A percentile compares a stretch with the other conserved stretches of the same genome.
Conservation (phyloP, 1,284 basidiomycete genomes). For the Erythrobasidium hasegawianum region DNA sequence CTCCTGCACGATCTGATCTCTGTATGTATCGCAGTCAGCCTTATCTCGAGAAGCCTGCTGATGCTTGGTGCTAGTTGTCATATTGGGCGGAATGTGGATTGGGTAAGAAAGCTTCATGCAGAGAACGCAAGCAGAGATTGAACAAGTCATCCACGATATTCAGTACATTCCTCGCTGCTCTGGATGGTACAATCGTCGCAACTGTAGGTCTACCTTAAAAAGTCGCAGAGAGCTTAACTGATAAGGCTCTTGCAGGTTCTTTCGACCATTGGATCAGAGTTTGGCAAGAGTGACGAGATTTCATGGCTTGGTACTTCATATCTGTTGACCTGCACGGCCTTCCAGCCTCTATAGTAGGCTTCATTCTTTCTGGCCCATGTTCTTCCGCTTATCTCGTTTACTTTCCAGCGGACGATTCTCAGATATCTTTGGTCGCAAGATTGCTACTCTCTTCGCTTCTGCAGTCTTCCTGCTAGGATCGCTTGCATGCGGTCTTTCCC, state of each 20-base stretch:
- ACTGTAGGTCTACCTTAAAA: slow-evolving; percentile 21
- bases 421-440: slow-evolving; percentile 42
- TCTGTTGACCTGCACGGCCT: slow-evolving; percentile 37
- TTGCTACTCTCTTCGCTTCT: slow-evolving; percentile 40
- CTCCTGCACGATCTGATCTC: slow-evolving; percentile 28
- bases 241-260: slow-evolving; percentile 18
- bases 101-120: slow-evolving; percentile 7
- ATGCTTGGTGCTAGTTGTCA: slow-evolving; percentile 14
- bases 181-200: slow-evolving; percentile 38
- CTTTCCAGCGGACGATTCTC: slow-evolving; percentile 37
- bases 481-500: slow-evolving; percentile 40
- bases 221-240: neutral
- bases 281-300: slow-evolving; percentile 38
- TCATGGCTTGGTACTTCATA: slow-evolving; percentile 36
- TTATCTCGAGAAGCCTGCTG: neutral
- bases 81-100: slow-evolving; percentile 40
- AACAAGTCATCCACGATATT: no score
- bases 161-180: slow-evolving; percentile 29
- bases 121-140: neutral
- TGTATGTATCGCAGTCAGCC: neutral
- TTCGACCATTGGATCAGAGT: slow-evolving; percentile 37
- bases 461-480: slow-evolving; percentile 41
- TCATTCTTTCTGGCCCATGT: neutral
- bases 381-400: neutral
- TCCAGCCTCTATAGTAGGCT: slow-evolving; percentile 39